Evolutionary conservation across 2,329 filamentous ascomycete species (phyloP), one percentile per base, ranked within the genome.

Genomic region (Madurella mycetomatis): DNA sequence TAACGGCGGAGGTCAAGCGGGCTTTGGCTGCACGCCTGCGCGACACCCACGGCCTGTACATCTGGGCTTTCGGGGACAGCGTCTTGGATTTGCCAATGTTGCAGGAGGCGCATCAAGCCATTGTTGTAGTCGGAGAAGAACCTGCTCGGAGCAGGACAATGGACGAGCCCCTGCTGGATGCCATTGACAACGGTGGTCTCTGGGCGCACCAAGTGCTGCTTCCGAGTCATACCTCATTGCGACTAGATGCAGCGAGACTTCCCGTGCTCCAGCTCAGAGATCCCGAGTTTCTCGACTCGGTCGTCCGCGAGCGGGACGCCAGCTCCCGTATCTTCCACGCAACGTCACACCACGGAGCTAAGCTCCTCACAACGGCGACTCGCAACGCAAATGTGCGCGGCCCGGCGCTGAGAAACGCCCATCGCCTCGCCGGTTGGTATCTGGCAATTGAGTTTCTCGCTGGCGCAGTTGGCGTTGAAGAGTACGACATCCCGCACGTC

Each of bases 11-110:
- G 0, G 66, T 78, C 17, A 87, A 86, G 64, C 74, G 68, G 1
- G 61, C 60, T 0, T 41, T 85, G 19, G 78, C 83, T 1, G 48
- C 49, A 1, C 68, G 63, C 2, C 63, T 85, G 17, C 68, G 66
- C 49, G 25, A 69, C 0, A 16, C 16, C 0, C 58, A 74, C 41
- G 3, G 66, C 0, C 43, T 73, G 30, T 65, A 73, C 40, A 76
- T 84, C 16, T 76, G 70, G 64, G 83, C 80, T 0, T 82, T 86
- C 59, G 82, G 83, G n/a, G 82, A 85, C 60, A 82, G 82, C 58
- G 72, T 72, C 0, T 56, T 84, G 7, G 84, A 86, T 59, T 40
- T 86, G 16, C 65, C 69, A 0, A 87, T 87, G 83, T 59, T 86
- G 12, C 58, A 57, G 2, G 60, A 67, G 34, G 83, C 83, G 0